Evolutionary conservation across 495 filamentous ascomycete species (phyloP).

Genomic region (Aspergillus egyptiacus): DNA sequence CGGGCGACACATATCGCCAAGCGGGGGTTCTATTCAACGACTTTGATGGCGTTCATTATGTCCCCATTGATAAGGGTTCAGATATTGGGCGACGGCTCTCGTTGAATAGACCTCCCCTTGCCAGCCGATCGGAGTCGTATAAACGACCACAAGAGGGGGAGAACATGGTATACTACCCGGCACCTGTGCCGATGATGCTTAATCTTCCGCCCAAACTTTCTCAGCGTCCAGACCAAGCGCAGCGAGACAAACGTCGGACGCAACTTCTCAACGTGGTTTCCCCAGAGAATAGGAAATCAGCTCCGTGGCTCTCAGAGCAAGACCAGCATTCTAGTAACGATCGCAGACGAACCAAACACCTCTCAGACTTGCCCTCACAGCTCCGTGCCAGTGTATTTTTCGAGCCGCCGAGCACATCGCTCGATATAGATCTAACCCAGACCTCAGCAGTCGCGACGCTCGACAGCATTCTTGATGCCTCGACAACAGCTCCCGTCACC

Average conservation of each 20-base stretch:
- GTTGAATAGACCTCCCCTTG: conserved; percentile 37
- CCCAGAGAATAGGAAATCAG: conserved; percentile 42
- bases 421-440: conserved; percentile 64
- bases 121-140: conserved; percentile 51
- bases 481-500: conserved; percentile 81
- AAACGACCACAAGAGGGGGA: conserved; percentile 60
- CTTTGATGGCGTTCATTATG: conserved; percentile 90
- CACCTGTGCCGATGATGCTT: conserved; percentile 86
- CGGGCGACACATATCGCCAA: conserved; percentile 64
- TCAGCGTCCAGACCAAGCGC: conserved; percentile 51
- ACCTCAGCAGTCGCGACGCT: conserved; percentile 82
- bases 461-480: conserved; percentile 93
- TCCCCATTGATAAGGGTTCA: conserved; percentile 37
- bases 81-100: conserved; percentile 32
- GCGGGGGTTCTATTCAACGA: conserved; percentile 70
- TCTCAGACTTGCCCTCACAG: conserved; percentile 66
- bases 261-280: conserved; percentile 50
- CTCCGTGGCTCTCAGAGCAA: conserved; percentile 28
- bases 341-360: conserved; percentile 30
- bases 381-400: conserved; percentile 89
- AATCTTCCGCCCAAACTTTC: conserved; percentile 88
- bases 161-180: conserved; percentile 90
- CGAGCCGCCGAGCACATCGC: conserved; percentile 56
- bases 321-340: conserved; percentile 18
- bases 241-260: conserved; percentile 64